These are phyloP conservation scores for Diaporthe sp. DNA, from an alignment of 2,329 filamentous ascomycete species.

Conservation along the genomic window DNA sequence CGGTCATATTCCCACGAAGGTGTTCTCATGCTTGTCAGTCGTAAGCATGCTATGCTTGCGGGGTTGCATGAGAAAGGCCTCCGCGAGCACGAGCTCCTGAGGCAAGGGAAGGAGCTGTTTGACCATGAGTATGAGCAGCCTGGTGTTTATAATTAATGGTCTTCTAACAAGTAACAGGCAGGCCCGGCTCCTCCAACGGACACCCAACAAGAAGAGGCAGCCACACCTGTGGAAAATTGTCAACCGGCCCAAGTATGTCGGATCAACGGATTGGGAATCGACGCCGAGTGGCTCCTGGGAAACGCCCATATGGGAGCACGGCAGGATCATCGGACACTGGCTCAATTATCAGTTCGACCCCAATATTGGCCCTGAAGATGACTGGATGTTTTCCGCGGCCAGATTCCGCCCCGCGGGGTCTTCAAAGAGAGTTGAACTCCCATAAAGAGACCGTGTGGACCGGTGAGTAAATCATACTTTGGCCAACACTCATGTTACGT, in stretches of 20 bases:
- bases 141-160: not conserved
- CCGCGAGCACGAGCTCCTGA: constrained; percentile 12
- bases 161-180: not conserved
- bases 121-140: not conserved
- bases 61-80: constrained; percentile 4
- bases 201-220: constrained; percentile 3
- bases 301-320: not conserved
- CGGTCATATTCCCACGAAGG: constrained; percentile 11
- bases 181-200: constrained; percentile 1
- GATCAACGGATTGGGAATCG: not conserved
- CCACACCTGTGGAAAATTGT: constrained; percentile 1
- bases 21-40: constrained; percentile 12
- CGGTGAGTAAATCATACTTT: not conserved
- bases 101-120: not conserved
- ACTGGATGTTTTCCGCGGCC: constrained; percentile 13
- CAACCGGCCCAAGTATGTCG: not conserved
- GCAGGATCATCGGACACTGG: constrained; percentile 19
- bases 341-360: constrained; percentile 13
- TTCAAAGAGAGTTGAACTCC: not conserved
- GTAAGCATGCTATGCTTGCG: not conserved
- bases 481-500: not conserved
- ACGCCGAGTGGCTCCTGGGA: constrained; percentile 3
- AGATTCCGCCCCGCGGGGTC: not conserved
- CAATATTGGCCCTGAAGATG: constrained; percentile 10
- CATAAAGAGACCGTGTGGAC: not conserved